phyloP scores from a whole-genome alignment of 257 asterid species.

The Capsicum chinense region DNA sequence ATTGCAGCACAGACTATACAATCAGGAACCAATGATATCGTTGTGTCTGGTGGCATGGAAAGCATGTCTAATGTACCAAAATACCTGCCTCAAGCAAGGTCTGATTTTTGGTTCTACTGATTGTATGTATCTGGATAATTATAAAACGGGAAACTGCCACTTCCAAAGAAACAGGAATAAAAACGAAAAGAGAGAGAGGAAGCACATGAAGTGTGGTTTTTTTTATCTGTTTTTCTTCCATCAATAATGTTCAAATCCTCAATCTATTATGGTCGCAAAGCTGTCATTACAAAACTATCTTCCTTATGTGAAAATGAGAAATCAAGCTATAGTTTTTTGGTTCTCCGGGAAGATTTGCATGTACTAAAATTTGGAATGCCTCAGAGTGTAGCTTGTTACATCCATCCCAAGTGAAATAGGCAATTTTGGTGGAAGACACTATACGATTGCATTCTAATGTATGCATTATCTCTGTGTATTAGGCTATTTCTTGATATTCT shows the following conservation, averaged over 20 bases:
- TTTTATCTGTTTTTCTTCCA: neutral
- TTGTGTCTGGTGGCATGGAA: slow-evolving; percentile 96
- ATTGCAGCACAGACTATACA: slow-evolving; percentile 86
- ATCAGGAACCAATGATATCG: slow-evolving; percentile 78
- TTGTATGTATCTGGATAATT: neutral
- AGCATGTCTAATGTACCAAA: slow-evolving; percentile 98
- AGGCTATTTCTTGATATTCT: neutral
- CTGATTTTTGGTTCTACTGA: slow-evolving; percentile 27
- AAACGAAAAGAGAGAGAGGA: neutral
- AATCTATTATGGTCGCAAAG: neutral
- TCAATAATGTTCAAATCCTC: neutral
- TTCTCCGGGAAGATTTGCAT: neutral
- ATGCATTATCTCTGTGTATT: neutral
- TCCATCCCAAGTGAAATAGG: neutral
- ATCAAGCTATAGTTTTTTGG: neutral
- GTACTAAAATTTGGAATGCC: neutral
- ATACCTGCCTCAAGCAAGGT: slow-evolving; percentile 80
- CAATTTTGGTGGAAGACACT: slow-evolving; percentile 3
- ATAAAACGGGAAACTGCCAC: neutral
- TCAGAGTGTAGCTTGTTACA: neutral
- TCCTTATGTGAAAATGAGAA: neutral
- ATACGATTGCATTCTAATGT: neutral
- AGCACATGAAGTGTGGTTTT: neutral
- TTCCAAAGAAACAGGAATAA: neutral
- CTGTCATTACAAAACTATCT: neutral